phyloP scores from a whole-genome alignment of 2,329 filamentous ascomycete species.

The Trichoderma gracile region DNA sequence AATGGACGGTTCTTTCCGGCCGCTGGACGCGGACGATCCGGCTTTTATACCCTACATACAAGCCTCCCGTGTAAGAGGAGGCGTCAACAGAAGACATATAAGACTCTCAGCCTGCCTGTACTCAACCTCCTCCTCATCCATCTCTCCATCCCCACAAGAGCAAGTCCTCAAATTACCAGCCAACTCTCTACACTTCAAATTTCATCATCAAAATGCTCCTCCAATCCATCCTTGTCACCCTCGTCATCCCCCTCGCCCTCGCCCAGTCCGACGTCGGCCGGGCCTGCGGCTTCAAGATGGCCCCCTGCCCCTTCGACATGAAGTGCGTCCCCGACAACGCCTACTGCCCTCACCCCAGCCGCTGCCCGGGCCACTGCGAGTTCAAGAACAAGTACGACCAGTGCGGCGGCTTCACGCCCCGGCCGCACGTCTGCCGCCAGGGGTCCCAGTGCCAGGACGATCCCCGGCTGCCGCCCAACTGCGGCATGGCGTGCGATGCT shows the following conservation, averaged over 20 bases:
- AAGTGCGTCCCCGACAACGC: conserved; percentile 32
- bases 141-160: not conserved
- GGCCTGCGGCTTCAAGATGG: conserved; percentile 36
- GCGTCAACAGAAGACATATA: not conserved
- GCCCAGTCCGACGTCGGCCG: conserved; percentile 17
- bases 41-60: not conserved
- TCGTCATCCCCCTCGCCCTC: conserved; percentile 29
- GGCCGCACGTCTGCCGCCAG: conserved; percentile 33
- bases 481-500: conserved; percentile 41
- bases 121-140: not conserved
- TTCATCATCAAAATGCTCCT: conserved; percentile 32
- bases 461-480: conserved; percentile 35
- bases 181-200: not conserved
- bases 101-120: not conserved
- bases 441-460: conserved; percentile 38
- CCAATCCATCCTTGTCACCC: conserved; percentile 28
- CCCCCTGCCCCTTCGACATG: conserved; percentile 33
- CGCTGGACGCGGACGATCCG: not conserved
- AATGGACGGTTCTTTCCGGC: not conserved
- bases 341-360: conserved; percentile 34
- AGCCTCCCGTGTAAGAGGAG: not conserved
- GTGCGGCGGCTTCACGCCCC: conserved; percentile 38
- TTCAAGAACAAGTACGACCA: conserved; percentile 36
- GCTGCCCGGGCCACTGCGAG: conserved; percentile 36
- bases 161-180: no score